Evolutionary conservation across 345 rosid species (phyloP).

Genomic region (Sapria himalayana): DNA sequence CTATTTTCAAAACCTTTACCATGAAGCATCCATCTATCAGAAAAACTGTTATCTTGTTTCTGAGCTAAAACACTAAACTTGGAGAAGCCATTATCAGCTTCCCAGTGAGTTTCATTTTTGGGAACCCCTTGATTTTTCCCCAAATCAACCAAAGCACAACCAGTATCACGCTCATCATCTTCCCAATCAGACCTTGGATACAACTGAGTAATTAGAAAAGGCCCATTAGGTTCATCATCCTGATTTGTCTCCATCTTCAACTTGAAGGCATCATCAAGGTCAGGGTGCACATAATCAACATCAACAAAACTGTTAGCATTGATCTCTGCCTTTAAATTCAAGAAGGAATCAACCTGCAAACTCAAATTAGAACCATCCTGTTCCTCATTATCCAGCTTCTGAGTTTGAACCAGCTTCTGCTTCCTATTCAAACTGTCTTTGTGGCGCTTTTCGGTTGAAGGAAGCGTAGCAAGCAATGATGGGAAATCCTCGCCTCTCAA

Average conservation of each 20-base stretch:
- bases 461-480: conserved; percentile 55
- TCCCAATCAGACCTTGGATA: conserved; percentile 94
- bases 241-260: no score
- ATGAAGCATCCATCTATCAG: conserved; percentile 38
- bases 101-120: conserved; percentile 51
- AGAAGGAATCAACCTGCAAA: conserved; percentile 30
- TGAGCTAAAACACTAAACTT: conserved; percentile 39
- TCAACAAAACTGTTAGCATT: no score
- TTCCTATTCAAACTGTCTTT: conserved; percentile 50
- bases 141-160: conserved; percentile 37
- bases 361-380: conserved; percentile 16
- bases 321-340: no score
- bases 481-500: conserved; percentile 96
- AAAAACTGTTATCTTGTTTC: conserved; percentile 26
- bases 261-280: conserved; percentile 30
- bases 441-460: conserved; percentile 47
- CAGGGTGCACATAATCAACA: conserved; percentile 57
- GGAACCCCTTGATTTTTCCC: conserved; percentile 45
- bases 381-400: conserved; percentile 22
- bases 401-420: conserved; percentile 30
- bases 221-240: conserved; percentile 44
- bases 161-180: conserved; percentile 96
- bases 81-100: conserved; percentile 52
- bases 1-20: conserved; percentile 41
- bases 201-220: conserved; percentile 57